Base-by-base conservation (phyloP, 257 asterid species). In the Euphrasia confusa region DNA sequence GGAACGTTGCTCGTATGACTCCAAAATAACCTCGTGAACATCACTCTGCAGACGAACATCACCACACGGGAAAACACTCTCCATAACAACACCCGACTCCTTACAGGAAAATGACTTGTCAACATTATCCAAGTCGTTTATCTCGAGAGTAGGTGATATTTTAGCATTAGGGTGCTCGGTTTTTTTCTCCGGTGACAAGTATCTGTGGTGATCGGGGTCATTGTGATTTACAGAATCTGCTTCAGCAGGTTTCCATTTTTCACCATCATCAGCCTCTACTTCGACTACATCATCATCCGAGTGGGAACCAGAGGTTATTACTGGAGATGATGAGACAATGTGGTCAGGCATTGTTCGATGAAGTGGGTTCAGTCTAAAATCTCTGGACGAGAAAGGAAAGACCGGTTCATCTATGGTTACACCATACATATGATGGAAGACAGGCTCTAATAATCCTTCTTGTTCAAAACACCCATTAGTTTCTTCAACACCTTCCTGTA, bases 401-500 rank as follows among this genome's bases (percentile, higher is more conserved):
- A 35, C 58, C 26, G 65, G 56, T 35, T 85, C 65, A 18, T 17
- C 55, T n/a, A 15, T 6, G 26, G 55, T 49, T 49, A 7, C 55
- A 56, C 66, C 77, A 69, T 72, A 76, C 28, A 66, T 66, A 62
- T 75, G 80, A 63, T 71, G 75, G 70, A 75, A 78, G 32, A 58
- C 72, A 44, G 75, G 77, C 75, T 72, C 79, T 52, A 39, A 24
- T 53, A 79, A 47, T 48, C 75, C 67, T 39, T 77, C 42, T 59
- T 77, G 73, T 6, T 54, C 69, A 66, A 80, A 68, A 64, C 79
- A 67, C 24, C 63, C 77, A 4, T 62, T 60, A 64, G 66, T 37
- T 37, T 37, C 74, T 75, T 67, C 83, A 39, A 60, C 77, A 58
- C 69, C 79, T 67, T 68, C 87, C 95, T 87, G 81, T 61, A 12